Conservation (phyloP, 2,329 filamentous ascomycete genomes). For the Penicillium hesseltinei region DNA sequence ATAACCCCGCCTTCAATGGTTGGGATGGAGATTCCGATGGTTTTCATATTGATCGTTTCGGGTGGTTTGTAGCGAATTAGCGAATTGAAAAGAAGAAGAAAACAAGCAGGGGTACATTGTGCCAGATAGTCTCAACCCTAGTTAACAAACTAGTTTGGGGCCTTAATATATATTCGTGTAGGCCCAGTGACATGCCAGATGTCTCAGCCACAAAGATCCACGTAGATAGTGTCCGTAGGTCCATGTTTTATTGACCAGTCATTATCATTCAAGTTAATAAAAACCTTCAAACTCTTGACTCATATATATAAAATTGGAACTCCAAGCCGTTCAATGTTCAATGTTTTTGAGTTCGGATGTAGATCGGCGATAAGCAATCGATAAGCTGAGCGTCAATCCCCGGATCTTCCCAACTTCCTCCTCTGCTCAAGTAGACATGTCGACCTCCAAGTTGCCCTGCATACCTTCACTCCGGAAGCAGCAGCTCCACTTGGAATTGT, state of each 20-base stretch:
- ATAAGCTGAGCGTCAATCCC: slow-evolving; percentile 13
- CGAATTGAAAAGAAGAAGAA: too few relatives aligned
- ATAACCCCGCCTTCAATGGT: slow-evolving; percentile 12
- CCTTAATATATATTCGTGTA: background rate
- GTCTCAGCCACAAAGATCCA: background rate
- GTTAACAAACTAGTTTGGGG: background rate
- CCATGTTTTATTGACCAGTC: background rate
- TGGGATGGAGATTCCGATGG: slow-evolving; percentile 12
- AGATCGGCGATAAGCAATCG: slow-evolving; percentile 10
- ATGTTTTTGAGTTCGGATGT: background rate
- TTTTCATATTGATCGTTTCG: background rate
- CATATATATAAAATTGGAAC: background rate
- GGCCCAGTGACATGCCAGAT: background rate
- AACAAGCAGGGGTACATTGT: background rate
- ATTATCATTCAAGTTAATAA: too few relatives aligned
- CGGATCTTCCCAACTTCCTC: background rate
- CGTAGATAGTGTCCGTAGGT: background rate
- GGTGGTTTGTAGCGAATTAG: background rate
- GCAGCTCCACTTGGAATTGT: slow-evolving; percentile 81
- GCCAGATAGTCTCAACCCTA: background rate
- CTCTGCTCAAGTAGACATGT: slow-evolving; percentile 26
- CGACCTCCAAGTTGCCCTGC: slow-evolving; percentile 38
- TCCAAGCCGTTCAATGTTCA: background rate
- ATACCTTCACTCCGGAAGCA: slow-evolving; percentile 64
- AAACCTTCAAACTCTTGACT: background rate